A percentile compares a stretch with the other conserved stretches of the same genome.
Conservation (phyloP, 768 basidiomycete genomes). For the Lactarius pseudohatsudake region DNA sequence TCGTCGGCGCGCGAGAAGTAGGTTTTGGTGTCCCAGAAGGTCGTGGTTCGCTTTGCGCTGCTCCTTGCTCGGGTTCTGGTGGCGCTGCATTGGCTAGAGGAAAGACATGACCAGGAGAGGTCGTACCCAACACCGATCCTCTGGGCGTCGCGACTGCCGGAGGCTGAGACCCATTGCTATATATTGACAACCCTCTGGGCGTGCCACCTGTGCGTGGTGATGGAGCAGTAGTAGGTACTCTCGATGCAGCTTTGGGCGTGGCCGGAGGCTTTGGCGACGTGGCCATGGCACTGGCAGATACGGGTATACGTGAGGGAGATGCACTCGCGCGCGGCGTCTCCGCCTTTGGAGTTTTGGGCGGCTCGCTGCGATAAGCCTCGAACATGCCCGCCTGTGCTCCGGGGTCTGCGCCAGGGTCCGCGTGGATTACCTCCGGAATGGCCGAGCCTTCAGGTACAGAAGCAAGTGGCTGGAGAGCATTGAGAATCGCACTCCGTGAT, state of each 20-base stretch:
- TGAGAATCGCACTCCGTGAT: constrained; percentile 30
- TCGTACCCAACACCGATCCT: neutral
- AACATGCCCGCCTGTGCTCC: constrained; percentile 5
- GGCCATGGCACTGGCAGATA: constrained; percentile 8
- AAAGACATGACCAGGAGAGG: constrained; percentile 3
- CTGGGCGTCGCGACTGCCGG: constrained; percentile 20
- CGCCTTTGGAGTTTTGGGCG: constrained; percentile 27
- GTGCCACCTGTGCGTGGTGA: constrained; percentile 23
- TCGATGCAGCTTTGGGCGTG: constrained; percentile 20
- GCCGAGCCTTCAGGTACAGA: constrained; percentile 27
- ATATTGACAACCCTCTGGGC: constrained; percentile 24
- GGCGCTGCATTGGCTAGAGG: constrained; percentile 6
- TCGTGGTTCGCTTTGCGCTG: neutral
- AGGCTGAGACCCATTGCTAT: constrained; percentile 21
- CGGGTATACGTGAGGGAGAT: constrained; percentile 16
- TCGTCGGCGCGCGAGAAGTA: constrained; percentile 12
- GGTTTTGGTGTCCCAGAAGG: constrained; percentile 7
- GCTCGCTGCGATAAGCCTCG: constrained; percentile 19
- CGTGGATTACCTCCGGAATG: constrained; percentile 23
- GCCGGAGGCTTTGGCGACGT: constrained; percentile 10
- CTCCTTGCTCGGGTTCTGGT: constrained; percentile 11
- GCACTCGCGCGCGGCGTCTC: constrained; percentile 25
- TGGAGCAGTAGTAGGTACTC: constrained; percentile 9
- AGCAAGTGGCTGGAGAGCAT: constrained; percentile 32
- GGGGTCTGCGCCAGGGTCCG: neutral